A percentile compares a stretch with the other conserved stretches of the same genome.
phyloP scores from a whole-genome alignment of 2,329 filamentous ascomycete genomes.

The Ophiostoma triangulosporum region DNA sequence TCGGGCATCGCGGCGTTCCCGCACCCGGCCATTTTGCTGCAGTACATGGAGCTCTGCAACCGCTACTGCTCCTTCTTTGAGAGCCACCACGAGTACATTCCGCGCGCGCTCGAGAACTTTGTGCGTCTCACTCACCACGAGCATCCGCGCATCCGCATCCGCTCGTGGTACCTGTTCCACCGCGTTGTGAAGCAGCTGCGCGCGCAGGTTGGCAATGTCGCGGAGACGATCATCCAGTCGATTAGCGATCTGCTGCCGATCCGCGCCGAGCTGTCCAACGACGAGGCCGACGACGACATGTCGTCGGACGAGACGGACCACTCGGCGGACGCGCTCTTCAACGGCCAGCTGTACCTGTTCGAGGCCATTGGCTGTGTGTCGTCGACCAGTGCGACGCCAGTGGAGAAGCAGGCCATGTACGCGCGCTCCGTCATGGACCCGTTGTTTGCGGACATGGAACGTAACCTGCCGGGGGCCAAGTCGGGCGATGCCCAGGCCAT shows the following conservation, averaged over 20 bases:
- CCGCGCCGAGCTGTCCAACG: constrained; percentile 72
- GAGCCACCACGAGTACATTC: constrained; percentile 65
- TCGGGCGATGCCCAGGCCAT: constrained; percentile 67
- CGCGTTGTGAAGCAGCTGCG: constrained; percentile 82
- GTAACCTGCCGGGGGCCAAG: constrained; percentile 62
- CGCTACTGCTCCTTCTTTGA: constrained; percentile 91
- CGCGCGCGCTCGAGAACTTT: constrained; percentile 80
- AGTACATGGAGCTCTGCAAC: constrained; percentile 98
- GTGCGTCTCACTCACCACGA: constrained; percentile 80
- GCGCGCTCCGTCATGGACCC: constrained; percentile 80
- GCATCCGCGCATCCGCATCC: constrained; percentile 71
- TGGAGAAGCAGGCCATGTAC: constrained; percentile 77
- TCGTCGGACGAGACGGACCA: constrained; percentile 87
- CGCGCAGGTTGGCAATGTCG: constrained; percentile 72
- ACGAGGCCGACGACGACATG: constrained; percentile 77
- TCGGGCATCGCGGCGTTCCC: constrained; percentile 74
- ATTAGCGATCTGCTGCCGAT: constrained; percentile 80
- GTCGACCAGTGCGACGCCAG: constrained; percentile 61
- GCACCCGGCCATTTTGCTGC: constrained; percentile 82
- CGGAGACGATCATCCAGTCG: constrained; percentile 81
- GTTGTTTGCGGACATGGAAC: constrained; percentile 78
- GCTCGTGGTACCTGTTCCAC: constrained; percentile 95
- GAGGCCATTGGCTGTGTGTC: constrained; percentile 90
- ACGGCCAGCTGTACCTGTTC: constrained; percentile 82
- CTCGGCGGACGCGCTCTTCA: constrained; percentile 81